A percentile compares a stretch with the other conserved stretches of the same genome.
These are phyloP conservation scores for Gentiana straminea DNA, from an alignment of 257 asterid species.

Conservation along the genomic window DNA sequence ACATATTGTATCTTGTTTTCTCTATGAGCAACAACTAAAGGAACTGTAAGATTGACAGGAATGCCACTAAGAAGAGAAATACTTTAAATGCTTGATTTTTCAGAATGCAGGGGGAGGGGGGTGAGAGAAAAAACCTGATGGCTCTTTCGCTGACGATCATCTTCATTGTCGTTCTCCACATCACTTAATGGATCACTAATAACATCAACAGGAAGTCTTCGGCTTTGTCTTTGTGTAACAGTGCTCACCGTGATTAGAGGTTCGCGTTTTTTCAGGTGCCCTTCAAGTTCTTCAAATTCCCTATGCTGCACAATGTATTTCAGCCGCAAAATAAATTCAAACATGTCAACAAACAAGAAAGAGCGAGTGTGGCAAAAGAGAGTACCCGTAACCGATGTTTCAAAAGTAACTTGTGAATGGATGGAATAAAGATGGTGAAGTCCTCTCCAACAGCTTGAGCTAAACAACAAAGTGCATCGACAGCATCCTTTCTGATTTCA, in stretches of 20 bases:
- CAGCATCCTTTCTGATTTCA: constrained; percentile 84
- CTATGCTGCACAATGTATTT: constrained; percentile 53
- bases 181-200: constrained; percentile 94
- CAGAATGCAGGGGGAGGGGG: not conserved
- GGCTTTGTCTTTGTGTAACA: constrained; percentile 53
- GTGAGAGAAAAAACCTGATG: constrained; percentile 51
- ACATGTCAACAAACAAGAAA: not conserved
- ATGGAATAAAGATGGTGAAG: constrained; percentile 80
- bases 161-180: constrained; percentile 56
- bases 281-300: constrained; percentile 89
- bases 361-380: not conserved
- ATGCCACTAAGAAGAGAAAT: too few relatives aligned
- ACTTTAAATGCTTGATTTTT: not conserved
- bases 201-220: constrained; percentile 68
- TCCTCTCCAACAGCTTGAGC: constrained; percentile 98
- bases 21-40: too few relatives aligned
- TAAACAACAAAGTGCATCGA: constrained; percentile 89
- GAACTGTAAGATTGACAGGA: too few relatives aligned
- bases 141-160: constrained; percentile 44
- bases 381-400: constrained; percentile 77
- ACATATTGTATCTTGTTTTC: too few relatives aligned
- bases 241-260: constrained; percentile 59
- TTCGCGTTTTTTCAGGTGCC: constrained; percentile 58
- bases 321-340: not conserved
- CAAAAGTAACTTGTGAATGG: constrained; percentile 79